phyloP scores from a whole-genome alignment of 768 basidiomycete species.

The Wakefieldia striispora region DNA sequence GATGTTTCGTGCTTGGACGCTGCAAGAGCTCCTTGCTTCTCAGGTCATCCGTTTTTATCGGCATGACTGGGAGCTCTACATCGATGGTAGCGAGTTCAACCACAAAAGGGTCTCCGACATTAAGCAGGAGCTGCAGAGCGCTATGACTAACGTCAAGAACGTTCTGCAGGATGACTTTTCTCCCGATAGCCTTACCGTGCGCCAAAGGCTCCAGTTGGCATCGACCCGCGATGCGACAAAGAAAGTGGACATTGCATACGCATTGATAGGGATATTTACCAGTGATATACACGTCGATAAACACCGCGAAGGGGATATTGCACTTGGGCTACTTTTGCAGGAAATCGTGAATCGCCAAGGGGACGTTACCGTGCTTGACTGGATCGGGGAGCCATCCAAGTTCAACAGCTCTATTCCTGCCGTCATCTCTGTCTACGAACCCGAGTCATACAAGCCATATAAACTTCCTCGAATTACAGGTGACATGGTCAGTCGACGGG shows the following conservation, averaged over 20 bases:
- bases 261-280: conserved; percentile 16
- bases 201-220: conserved; percentile 12
- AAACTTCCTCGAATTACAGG: background rate
- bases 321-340: conserved; percentile 13
- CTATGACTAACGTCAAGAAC: background rate
- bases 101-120: conserved; percentile 5
- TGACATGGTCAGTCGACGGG: background rate
- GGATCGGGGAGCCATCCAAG: conserved; percentile 13
- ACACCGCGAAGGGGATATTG: background rate
- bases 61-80: conserved; percentile 2
- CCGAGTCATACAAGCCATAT: background rate
- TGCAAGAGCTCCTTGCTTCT: conserved; percentile 14
- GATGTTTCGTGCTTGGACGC: conserved; percentile 17
- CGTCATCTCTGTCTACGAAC: conserved; percentile 11
- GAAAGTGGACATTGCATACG: conserved; percentile 12
- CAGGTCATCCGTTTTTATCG: conserved; percentile 12
- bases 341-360: conserved; percentile 11
- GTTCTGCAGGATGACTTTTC: background rate
- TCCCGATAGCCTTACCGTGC: background rate
- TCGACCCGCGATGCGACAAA: conserved; percentile 10
- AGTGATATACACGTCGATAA: conserved; percentile 10
- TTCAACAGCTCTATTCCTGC: conserved; percentile 18
- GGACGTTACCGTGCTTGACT: conserved; percentile 19
- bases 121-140: background rate
- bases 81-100: background rate